A percentile compares a stretch with the other conserved stretches of the same genome.
phyloP scores from a whole-genome alignment of 140 eudicot species.

The Oenanthe javanica region DNA sequence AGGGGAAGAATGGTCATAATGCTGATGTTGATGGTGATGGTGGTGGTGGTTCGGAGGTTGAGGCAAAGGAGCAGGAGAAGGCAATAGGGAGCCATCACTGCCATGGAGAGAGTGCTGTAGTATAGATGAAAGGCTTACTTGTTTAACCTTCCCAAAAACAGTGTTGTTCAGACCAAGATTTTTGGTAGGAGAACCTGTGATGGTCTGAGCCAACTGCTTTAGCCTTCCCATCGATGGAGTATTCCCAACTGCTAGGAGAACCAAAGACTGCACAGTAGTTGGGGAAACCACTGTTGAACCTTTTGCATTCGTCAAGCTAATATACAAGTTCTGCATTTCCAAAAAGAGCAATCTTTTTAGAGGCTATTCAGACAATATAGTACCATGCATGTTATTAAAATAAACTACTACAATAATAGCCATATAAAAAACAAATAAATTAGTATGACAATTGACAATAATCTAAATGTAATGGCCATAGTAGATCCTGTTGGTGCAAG shows the following conservation, averaged over 20 bases:
- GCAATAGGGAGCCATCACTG: constrained; percentile 32
- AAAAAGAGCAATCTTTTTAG: constrained; percentile 7
- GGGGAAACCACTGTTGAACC: constrained; percentile 86
- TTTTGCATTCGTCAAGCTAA: constrained; percentile 57
- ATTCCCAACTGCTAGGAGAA: constrained; percentile 62
- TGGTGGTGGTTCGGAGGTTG: constrained; percentile 36
- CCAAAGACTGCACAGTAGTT: constrained; percentile 65
- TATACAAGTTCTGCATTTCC: constrained; percentile 72
- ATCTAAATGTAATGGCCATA: background rate
- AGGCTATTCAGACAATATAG: background rate
- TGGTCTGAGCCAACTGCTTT: constrained; percentile 82
- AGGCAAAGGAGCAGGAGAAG: constrained; percentile 53
- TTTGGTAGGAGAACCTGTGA: constrained; percentile 63
- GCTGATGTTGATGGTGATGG: constrained; percentile 29
- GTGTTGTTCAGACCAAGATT: constrained; percentile 93
- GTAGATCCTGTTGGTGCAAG: background rate
- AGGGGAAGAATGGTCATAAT: constrained; percentile 48
- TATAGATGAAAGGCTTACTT: constrained; percentile 77
- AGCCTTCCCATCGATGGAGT: constrained; percentile 57
- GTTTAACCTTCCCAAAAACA: constrained; percentile 83
- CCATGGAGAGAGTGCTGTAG: constrained; percentile 42
- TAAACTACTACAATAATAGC: background rate
- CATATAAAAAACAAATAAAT: background rate
- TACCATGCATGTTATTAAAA: background rate
- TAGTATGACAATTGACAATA: background rate